phyloP scores from a whole-genome alignment of 352 stramenopile species.

The Pythium pectinolyticum region DNA sequence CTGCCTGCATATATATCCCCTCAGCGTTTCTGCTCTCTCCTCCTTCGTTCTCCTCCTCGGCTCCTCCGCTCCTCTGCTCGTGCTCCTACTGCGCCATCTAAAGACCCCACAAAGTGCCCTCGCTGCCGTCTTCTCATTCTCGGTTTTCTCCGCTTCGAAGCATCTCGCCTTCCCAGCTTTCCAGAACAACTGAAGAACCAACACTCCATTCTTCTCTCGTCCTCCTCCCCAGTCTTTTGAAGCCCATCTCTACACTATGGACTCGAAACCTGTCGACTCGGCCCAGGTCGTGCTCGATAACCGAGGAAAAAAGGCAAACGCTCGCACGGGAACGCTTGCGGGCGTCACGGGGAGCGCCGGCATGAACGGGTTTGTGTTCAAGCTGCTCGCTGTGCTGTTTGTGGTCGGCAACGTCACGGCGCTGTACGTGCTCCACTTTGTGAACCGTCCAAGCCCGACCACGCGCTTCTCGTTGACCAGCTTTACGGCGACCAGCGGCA shows the following conservation, averaged over 20 bases:
- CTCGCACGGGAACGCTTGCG: background rate
- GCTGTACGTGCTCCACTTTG: constrained; percentile 68
- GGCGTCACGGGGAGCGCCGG: background rate
- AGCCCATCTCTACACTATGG: constrained; percentile 2
- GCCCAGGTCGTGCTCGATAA: constrained; percentile 49
- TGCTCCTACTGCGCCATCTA: too few species aligned
- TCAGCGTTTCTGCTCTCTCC: too few species aligned
- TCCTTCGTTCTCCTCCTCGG: too few species aligned
- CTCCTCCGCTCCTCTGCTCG: too few species aligned
- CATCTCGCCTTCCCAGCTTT: constrained; percentile 6
- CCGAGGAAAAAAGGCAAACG: background rate
- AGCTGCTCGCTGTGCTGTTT: constrained; percentile 48
- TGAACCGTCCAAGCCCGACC: constrained; percentile 39
- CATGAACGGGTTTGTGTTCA: constrained; percentile 12
- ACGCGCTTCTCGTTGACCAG: constrained; percentile 44
- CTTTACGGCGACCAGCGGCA: constrained; percentile 27
- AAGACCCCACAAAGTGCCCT: background rate
- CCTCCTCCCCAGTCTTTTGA: background rate
- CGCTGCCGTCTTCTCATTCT: constrained; percentile 19
- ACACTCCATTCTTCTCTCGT: background rate
- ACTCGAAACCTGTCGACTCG: constrained; percentile 43
- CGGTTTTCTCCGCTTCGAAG: constrained; percentile 16
- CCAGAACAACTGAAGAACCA: constrained; percentile 10
- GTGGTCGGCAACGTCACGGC: constrained; percentile 60
- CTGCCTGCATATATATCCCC: too few species aligned